Base-by-base conservation (phyloP, 2,329 filamentous ascomycete genomes). In the Triangularia verruculosa region DNA sequence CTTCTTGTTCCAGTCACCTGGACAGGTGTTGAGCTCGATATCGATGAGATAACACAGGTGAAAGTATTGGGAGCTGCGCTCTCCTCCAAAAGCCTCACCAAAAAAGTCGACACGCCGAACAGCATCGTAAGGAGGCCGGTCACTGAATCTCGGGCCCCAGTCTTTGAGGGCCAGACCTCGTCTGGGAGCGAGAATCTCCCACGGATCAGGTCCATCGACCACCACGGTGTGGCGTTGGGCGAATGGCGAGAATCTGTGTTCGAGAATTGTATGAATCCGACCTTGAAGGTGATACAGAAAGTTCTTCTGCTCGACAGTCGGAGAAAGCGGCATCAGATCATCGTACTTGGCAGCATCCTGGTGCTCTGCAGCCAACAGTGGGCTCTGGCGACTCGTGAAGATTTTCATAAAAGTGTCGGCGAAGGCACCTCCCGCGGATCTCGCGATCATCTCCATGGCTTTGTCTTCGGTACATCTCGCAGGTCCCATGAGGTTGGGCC, bases 341-440 rank as follows among this genome's bases (percentile, higher is more conserved):
- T 68, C 58, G 25, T 67, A 68, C 13, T 17, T 32, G 17, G 65
- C 28, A 17, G 32, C 53, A 0, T 25, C 8, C 2, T 65, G 62
- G 57, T 69, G 52, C n/a, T 57, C 52, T 7, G 61, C 59, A 5
- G 65, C 61, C 5, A 70, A 54, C 2, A 69, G 57, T 3, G 69
- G 68, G 2, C 63, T 59, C 34, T 62, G 17, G 22, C 60, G 34
- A 24, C 51, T 62, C 1, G 53, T 66, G 30, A 67, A 68, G 4
- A 57, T 15, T 3, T 57, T 51, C 22, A 69, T 61, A 53, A 69
- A 64, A 2, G 54, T 52, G 15, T 65, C 56, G 3, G 68, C 68
- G 52, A 70, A 70, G n/a, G 66, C 64, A 1, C 65, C 65, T 32
- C 69, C 68, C 51, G 64, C 68, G 0, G 69, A 64, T 56, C 62